Base-by-base conservation (phyloP, 148 eudicot species). In the Persicaria maculosa region DNA sequence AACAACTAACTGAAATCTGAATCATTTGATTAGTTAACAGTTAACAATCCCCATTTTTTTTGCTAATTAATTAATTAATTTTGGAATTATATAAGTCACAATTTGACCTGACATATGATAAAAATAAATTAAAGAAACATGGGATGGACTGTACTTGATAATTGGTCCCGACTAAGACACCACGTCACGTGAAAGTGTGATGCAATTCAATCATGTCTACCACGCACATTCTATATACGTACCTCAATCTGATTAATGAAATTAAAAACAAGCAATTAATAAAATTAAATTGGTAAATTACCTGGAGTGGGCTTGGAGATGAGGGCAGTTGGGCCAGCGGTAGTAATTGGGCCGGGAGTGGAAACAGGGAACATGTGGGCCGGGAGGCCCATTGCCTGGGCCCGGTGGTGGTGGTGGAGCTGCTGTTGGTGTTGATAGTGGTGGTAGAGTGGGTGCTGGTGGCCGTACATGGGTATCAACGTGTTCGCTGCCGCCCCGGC, bases 341-440 rank as follows among this genome's bases (percentile, higher is more conserved):
- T 1, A 9, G 16, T 11, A 19, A 47, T 47, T 72, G 74, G 74
- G 57, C 74, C 36, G 74, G 44, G 40, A 5, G n/a, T 12, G 43
- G n/a, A 22, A 50, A 9, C 55, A n/a, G 52, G 57, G 74, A 47
- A 19, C 58, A 72, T 72, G 6, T 72, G 74, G 57, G 74, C 57
- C 10, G 57, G 74, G 19, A 72, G 44, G 54, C 74, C 74, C 71
- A 77, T 77, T 12, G 83, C 72, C 15, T 74, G 79, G 4, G 31
- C 71, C 6, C 74, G 4, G 2, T 14, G 16, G 67, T 83, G 40
- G 9, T 82, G 47, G 25, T 50, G 5, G 6, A 2, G 17, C 75
- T 79, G 54, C 8, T 67, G 57, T 10, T 64, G 77, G 22, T 80
- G 80, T 74, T 57, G 62, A 72, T 82, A 80, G 73, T 67, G 57